Percentiles rank a stretch among this genome's conserved stretches.
Evolutionary conservation across 2,329 filamentous ascomycete species (phyloP).

Genomic region (Penicillium sp.): DNA sequence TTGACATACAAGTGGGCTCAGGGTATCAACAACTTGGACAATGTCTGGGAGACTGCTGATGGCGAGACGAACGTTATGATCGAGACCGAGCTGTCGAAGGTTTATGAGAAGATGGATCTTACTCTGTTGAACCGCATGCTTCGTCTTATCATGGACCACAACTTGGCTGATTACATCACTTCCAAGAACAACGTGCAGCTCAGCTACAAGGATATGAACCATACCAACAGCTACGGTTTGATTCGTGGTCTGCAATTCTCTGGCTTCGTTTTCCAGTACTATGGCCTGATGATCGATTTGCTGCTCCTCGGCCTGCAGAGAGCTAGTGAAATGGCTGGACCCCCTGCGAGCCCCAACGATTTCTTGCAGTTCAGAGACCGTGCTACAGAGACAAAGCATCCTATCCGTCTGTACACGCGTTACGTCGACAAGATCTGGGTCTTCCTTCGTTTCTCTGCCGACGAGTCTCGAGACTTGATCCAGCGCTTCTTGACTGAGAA

Average conservation of each 20-base stretch:
- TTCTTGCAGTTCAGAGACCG: slow-evolving; percentile 94
- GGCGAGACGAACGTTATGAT: slow-evolving; percentile 98
- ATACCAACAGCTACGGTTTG: slow-evolving; percentile 97
- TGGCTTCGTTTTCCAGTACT: slow-evolving; percentile 97
- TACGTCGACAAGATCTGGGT: slow-evolving; percentile 99
- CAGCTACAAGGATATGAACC: slow-evolving; percentile 99
- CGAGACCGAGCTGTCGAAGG: slow-evolving; percentile 95
- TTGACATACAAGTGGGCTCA: slow-evolving; percentile 98
- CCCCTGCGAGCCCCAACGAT: slow-evolving; percentile 87
- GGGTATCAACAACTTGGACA: slow-evolving; percentile 93
- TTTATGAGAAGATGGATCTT: slow-evolving; percentile 98
- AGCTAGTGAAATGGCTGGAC: slow-evolving; percentile 94
- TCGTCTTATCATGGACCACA: slow-evolving; percentile 97
- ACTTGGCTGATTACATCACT: slow-evolving; percentile 96
- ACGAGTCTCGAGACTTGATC: slow-evolving; percentile 90
- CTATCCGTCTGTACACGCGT: slow-evolving; percentile 91
- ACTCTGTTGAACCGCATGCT: slow-evolving; percentile 89
- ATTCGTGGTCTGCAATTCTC: slow-evolving; percentile 97
- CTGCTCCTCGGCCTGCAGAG: slow-evolving; percentile 84
- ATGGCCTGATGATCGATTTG: slow-evolving; percentile 88
- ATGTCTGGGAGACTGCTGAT: slow-evolving; percentile 87
- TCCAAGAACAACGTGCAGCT: slow-evolving; percentile 99
- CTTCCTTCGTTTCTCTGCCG: slow-evolving; percentile 84
- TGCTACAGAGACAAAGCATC: slow-evolving; percentile 83
- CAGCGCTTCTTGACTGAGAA: slow-evolving; percentile 97